Conservation (phyloP, 805 yeast genomes). For the Debaryomyces prosopidis region DNA sequence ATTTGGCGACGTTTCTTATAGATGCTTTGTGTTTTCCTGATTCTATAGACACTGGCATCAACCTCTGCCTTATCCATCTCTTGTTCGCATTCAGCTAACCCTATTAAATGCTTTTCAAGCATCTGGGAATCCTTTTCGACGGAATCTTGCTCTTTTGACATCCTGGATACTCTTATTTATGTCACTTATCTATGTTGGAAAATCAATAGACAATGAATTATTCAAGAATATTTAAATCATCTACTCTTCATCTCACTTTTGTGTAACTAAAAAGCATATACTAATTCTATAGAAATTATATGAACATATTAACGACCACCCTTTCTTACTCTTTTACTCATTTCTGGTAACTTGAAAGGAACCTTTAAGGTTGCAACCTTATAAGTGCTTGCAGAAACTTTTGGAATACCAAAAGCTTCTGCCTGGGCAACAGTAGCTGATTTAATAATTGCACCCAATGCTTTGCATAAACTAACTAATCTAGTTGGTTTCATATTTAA, state of each 20-base stretch:
- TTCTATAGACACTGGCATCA: slow-evolving; percentile 56
- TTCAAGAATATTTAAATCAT: not conserved
- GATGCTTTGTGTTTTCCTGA: slow-evolving; percentile 54
- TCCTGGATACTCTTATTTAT: not conserved
- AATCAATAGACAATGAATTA: no score
- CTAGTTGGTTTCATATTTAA: slow-evolving; percentile 77
- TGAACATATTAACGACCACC: slow-evolving; percentile 5
- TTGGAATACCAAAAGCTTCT: slow-evolving; percentile 68
- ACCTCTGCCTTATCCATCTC: slow-evolving; percentile 61
- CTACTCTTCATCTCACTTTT: not conserved
- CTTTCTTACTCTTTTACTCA: slow-evolving; percentile 63
- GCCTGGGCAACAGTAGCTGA: slow-evolving; percentile 73
- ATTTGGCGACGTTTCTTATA: slow-evolving; percentile 57
- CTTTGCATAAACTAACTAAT: slow-evolving; percentile 66
- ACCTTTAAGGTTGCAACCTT: slow-evolving; percentile 83
- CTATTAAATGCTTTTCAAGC: slow-evolving; percentile 33
- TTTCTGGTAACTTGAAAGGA: slow-evolving; percentile 86
- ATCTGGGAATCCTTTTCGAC: slow-evolving; percentile 1
- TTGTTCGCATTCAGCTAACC: slow-evolving; percentile 57
- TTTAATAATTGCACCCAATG: slow-evolving; percentile 80
- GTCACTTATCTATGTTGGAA: no score
- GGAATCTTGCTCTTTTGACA: not conserved
- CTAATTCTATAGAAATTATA: not conserved
- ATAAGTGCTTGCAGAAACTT: slow-evolving; percentile 57
- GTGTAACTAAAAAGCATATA: not conserved